A percentile compares a stretch with the other conserved stretches of the same genome.
These are phyloP conservation scores for Cyanophora paradoxa DNA, from an alignment of 78 protist genomes.

Conservation along the genomic window DNA sequence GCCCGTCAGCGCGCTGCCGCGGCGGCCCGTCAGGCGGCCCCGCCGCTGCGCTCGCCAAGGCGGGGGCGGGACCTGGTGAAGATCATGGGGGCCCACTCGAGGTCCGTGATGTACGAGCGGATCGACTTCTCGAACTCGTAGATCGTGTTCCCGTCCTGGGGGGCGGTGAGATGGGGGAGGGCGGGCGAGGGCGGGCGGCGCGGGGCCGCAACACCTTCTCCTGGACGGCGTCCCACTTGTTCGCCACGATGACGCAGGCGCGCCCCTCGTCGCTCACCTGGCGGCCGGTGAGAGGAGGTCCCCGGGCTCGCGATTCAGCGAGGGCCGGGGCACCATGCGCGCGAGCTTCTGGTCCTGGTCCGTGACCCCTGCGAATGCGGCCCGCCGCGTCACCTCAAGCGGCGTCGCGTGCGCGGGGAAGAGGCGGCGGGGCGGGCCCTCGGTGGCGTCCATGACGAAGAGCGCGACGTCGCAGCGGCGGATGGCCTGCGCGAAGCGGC, in stretches of 20 bases:
- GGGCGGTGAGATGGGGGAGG: neutral
- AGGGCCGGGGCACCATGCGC: neutral
- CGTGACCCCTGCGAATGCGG: slow-evolving; percentile 40
- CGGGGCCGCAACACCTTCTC: neutral
- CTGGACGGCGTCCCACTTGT: slow-evolving; percentile 55
- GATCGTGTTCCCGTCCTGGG: neutral
- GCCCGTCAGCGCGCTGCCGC: too few species aligned
- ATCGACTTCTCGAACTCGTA: neutral
- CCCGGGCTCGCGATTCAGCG: too few species aligned
- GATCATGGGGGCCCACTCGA: neutral
- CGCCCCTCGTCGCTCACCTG: slow-evolving; percentile 15
- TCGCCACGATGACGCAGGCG: slow-evolving; percentile 39
- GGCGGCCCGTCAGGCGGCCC: too few species aligned
- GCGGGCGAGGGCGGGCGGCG: too few species aligned
- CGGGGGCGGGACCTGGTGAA: neutral
- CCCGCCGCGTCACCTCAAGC: too few species aligned
- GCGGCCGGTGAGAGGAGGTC: too few species aligned
- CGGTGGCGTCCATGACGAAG: slow-evolving; percentile 50
- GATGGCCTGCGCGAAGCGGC: too few species aligned
- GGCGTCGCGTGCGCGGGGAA: too few species aligned
- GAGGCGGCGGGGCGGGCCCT: too few species aligned
- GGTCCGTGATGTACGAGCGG: neutral
- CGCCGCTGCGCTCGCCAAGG: neutral
- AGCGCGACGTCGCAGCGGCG: slow-evolving; percentile 44
- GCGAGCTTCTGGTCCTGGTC: slow-evolving; percentile 54